Conservation (phyloP, 495 filamentous ascomycete genomes). For the Penicillium simplicissimum region DNA sequence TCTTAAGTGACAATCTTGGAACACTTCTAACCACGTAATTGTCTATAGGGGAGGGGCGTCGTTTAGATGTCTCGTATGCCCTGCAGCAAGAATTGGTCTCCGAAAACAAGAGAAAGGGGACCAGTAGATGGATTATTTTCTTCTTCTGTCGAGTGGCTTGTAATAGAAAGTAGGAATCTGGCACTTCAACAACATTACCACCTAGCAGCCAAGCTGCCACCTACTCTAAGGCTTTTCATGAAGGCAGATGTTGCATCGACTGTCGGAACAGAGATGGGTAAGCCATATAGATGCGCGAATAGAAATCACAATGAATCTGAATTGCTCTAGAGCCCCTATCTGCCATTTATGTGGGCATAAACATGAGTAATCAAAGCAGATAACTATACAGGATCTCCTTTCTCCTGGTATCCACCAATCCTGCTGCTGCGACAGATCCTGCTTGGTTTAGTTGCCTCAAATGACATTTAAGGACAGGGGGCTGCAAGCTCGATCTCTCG, state of each 20-base stretch:
- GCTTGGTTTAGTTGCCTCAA: too few relatives aligned
- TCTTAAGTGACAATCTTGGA: too few relatives aligned
- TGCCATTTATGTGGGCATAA: neutral
- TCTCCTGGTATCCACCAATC: neutral
- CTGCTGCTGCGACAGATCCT: neutral
- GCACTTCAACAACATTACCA: neutral
- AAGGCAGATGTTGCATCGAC: too few relatives aligned
- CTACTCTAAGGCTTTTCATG: neutral
- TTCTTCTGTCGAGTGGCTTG: neutral
- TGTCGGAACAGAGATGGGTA: too few relatives aligned
- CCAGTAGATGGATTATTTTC: too few relatives aligned
- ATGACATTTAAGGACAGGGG: too few relatives aligned
- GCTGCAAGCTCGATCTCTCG: too few relatives aligned
- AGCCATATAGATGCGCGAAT: neutral
- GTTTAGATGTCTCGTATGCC: too few relatives aligned
- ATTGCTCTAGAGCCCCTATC: neutral
- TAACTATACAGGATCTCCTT: neutral
- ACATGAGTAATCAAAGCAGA: neutral
- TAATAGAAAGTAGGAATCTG: neutral
- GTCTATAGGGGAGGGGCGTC: too few relatives aligned
- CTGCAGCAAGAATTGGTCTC: too few relatives aligned
- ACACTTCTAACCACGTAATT: too few relatives aligned
- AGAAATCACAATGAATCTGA: neutral
- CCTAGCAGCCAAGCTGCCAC: neutral
- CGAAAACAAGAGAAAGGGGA: too few relatives aligned